Evolutionary conservation across 805 yeast genomes (phyloP).

Genomic region (Suhomyces faveliae): DNA sequence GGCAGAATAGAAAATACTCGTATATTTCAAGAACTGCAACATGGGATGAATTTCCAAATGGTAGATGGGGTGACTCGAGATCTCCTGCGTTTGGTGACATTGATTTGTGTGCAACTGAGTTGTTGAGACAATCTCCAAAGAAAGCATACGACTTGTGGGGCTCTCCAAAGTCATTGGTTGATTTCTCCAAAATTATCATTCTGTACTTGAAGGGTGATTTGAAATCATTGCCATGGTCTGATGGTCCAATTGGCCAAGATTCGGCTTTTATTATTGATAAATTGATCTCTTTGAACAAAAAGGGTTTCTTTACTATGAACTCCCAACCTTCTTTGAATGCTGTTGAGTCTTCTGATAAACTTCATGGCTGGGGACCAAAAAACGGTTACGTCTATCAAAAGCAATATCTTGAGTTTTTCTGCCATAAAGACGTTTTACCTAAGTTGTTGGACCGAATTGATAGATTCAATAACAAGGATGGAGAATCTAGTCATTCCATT

Average conservation of each 20-base stretch:
- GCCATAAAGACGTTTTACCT: conserved; percentile 52
- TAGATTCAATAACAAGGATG: conserved; percentile 35
- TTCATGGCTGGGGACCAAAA: conserved; percentile 93
- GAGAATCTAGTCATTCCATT: conserved; percentile 42
- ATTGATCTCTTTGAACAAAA: conserved; percentile 60
- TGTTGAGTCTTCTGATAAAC: conserved; percentile 61
- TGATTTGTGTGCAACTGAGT: conserved; percentile 74
- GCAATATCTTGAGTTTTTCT: conserved; percentile 83
- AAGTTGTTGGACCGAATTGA: conserved; percentile 43
- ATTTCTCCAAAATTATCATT: conserved; percentile 62
- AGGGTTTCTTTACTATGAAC: conserved; percentile 78
- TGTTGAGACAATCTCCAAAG: conserved; percentile 79
- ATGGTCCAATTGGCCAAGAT: conserved; percentile 81
- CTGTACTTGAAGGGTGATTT: conserved; percentile 71
- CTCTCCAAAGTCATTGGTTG: conserved; percentile 57
- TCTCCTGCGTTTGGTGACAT: conserved; percentile 96
- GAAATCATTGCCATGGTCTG: conserved; percentile 89
- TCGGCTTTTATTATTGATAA: conserved; percentile 58
- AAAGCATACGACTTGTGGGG: conserved; percentile 90
- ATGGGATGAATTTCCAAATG: conserved; percentile 99
- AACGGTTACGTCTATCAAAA: conserved; percentile 93
- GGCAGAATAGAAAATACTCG: conserved; percentile 91
- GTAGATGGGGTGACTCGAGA: conserved; percentile 97
- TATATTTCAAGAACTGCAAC: conserved; percentile 85
- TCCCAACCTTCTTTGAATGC: conserved; percentile 95